Evolutionary conservation across 495 filamentous ascomycete species (phyloP), one percentile per base, ranked within the genome.

Genomic region (Trichoderma gamsii): DNA sequence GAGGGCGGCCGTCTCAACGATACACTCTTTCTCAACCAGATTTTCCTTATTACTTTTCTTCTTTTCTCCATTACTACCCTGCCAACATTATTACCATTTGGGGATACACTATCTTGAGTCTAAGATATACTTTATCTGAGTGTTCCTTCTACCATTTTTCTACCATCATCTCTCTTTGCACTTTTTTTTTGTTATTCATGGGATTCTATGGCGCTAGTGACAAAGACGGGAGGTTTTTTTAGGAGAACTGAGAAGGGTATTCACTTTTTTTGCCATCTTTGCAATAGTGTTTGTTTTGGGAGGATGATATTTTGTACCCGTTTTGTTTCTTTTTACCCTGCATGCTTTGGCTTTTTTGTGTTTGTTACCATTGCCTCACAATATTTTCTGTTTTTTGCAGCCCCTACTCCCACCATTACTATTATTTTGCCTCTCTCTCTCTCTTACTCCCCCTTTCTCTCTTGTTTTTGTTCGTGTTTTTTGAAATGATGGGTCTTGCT

Each of bases 191-290:
- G 4, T 38, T 38, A 38, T 38, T 38, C 49, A 23, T 52, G 49
- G 56, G 56, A 18, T 61, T 32, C 23, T 61, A 52, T 52, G 56
- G 56, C 56, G 56, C 56, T 61, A 61, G 56, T 61, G 56, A 61
- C 56, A 61, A 29, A 61, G n/a, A 11, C 13, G 56, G 56, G 56
- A 32, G 56, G 56, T 29, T 18, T n/a, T 52, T 52, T 9, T 29
- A 32, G 25, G 56, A 32, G 56, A 32, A 61, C 3, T 32, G 56
- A 61, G 56, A 32, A 32, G 56, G 56, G 23, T 61, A 15, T 18
- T 32, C 56, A 18, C 56, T 61, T 32, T 61, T 61, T 32, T 32
- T 6, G 35, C 35, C 8, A 38, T 38, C 35, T 38, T 38, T 6
- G 8, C 35, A 38, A 38, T 38, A 38, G 35, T 38, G 35, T 38